Conservation (phyloP, 108 stramenopile species). For the Fragilariopsis cylindrus region DNA sequence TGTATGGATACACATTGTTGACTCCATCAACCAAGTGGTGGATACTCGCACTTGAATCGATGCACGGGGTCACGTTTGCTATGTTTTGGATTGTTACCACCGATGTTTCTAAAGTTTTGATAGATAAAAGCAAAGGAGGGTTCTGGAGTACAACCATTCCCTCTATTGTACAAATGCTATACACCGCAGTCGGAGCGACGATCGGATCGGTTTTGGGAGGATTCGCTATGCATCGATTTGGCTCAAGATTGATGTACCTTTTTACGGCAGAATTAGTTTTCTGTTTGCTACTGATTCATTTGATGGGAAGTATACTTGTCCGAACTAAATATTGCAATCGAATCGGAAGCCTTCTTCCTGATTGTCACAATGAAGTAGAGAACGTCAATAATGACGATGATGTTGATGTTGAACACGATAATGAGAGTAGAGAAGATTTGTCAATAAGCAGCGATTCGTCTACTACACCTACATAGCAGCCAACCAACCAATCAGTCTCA, state of each 20-base stretch:
- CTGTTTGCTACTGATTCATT: slow-evolving; percentile 28
- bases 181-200: slow-evolving; percentile 40
- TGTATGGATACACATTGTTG: slow-evolving; percentile 44
- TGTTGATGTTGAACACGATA: slow-evolving; percentile 2
- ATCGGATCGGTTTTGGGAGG: slow-evolving; percentile 51
- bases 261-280: slow-evolving; percentile 30
- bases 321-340: slow-evolving; percentile 16
- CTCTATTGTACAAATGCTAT: slow-evolving; percentile 40
- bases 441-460: no score
- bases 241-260: slow-evolving; percentile 44
- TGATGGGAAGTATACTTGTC: slow-evolving; percentile 25
- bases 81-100: slow-evolving; percentile 42
- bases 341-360: slow-evolving; percentile 25
- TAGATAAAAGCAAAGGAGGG: slow-evolving; percentile 32
- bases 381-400: not conserved
- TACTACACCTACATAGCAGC: no score
- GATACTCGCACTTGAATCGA: slow-evolving; percentile 36
- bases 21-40: slow-evolving; percentile 34
- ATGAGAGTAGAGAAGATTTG: not conserved
- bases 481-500: no score
- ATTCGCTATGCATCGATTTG: slow-evolving; percentile 47
- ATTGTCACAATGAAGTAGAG: slow-evolving; percentile 1
- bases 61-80: slow-evolving; percentile 47
- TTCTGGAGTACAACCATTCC: slow-evolving; percentile 50
- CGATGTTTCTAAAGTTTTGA: slow-evolving; percentile 37